Evolutionary conservation across 345 rosid genomes (phyloP).

Genomic region (Citrus trifoliata): DNA sequence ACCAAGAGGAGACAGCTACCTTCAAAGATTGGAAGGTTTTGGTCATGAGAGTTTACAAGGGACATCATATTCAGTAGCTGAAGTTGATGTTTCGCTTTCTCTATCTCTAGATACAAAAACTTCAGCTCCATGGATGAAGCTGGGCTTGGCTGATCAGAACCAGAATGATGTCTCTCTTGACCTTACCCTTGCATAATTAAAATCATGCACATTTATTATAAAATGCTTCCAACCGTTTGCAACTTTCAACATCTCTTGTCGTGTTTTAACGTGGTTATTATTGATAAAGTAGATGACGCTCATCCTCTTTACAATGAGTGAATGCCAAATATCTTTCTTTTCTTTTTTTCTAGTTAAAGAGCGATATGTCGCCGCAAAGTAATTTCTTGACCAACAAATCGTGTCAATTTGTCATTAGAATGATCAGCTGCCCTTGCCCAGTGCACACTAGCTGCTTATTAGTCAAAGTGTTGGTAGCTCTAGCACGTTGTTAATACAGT

Average conservation of each 20-base stretch:
- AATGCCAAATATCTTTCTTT: not conserved
- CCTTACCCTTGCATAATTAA: slow-evolving; percentile 39
- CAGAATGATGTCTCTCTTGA: slow-evolving; percentile 36
- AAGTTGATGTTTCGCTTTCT: slow-evolving; percentile 13
- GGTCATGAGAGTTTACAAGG: too few relatives aligned
- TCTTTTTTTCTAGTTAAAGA: not conserved
- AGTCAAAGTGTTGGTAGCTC: not conserved
- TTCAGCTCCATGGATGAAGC: slow-evolving; percentile 12
- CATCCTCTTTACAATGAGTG: not conserved
- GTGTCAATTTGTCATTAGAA: not conserved
- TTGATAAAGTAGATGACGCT: not conserved
- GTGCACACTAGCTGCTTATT: too few relatives aligned
- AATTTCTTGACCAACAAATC: not conserved
- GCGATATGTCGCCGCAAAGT: not conserved
- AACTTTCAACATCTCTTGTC: not conserved
- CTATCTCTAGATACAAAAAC: slow-evolving; percentile 11
- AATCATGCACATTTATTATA: not conserved
- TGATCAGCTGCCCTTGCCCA: not conserved
- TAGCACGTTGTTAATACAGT: not conserved
- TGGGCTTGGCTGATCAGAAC: slow-evolving; percentile 9
- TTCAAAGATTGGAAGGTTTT: slow-evolving; percentile 14
- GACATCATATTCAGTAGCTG: too few relatives aligned
- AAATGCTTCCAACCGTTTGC: not conserved
- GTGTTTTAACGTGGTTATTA: too few relatives aligned
- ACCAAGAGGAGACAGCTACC: not conserved